Evolutionary conservation across 805 yeast species (phyloP), one percentile per base, ranked within the genome.

Genomic region (Candida broadrunensis): DNA sequence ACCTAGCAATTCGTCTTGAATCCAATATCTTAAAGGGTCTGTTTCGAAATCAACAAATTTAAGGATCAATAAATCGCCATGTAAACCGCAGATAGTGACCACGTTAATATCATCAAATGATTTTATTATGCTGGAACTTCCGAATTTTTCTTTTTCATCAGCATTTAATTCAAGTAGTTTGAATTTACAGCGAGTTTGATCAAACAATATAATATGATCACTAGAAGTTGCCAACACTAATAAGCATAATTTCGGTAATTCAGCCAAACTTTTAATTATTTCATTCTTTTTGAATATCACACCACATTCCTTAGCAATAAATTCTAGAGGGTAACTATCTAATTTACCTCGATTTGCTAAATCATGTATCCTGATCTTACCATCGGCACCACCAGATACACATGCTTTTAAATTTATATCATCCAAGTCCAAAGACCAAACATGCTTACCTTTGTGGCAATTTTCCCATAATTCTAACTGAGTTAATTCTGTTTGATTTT

Each of bases 341-440:
- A 41, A 33, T n/a, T 30, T 11, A 17, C 41, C 36, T 36, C 52
- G 44, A 16, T 44, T 26, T 20, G 50, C 50, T 19, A 84, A 57
- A 50, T 84, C 85, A 54, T 82, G 80, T 4, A 85, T 49, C 47
- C 85, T 73, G 2, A 90, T 61, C 49, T 85, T 77, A 0, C 97
- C 97, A 63, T 93, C 99, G 30, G 95, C 95, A 27, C 99, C 99
- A 32, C 96, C 93, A 11, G 96, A 86, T 2, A 81, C 89, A 6
- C 84, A 81, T 2, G 83, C 49, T 37, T 68, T 57, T 16, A 65
- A 54, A 8, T 38, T n/a, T 0, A 56, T 51, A 24, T 68, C 71
- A 33, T 73, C 70, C 0, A 80, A 71, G 49, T 80, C 86, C 2
- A 84, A 77, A 18, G 88, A 79, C 99, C 98, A 93, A 1, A 85